These are phyloP conservation scores for Pichia deserticola DNA, from an alignment of 805 yeast genomes.

Conservation along the genomic window DNA sequence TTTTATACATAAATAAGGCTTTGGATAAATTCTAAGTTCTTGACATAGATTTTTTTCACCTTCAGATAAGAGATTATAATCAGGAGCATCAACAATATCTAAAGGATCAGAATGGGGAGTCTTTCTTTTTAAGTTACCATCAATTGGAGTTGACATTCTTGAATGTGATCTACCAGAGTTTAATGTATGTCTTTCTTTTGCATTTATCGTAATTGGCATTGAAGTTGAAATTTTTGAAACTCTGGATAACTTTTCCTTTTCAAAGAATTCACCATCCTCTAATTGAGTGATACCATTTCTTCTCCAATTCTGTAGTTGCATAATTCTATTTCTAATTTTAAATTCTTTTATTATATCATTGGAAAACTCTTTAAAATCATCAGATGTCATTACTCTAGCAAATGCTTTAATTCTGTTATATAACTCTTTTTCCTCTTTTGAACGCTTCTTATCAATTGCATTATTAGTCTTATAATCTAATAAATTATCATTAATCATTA, in stretches of 20 bases:
- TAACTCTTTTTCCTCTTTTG: slow-evolving; percentile 85
- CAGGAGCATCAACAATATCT: slow-evolving; percentile 73
- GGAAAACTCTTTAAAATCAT: slow-evolving; percentile 71
- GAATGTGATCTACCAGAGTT: slow-evolving; percentile 25
- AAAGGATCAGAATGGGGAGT: slow-evolving; percentile 39
- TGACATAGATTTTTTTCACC: slow-evolving; percentile 86
- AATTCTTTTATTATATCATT: slow-evolving; percentile 72
- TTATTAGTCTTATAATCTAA: slow-evolving; percentile 81
- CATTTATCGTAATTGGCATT: slow-evolving; percentile 12
- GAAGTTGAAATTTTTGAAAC: slow-evolving; percentile 27
- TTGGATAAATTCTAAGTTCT: slow-evolving; percentile 77
- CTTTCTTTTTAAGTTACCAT: slow-evolving; percentile 17
- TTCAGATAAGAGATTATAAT: slow-evolving; percentile 72
- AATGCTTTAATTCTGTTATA: slow-evolving; percentile 69
- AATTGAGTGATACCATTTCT: slow-evolving; percentile 77
- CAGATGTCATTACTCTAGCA: slow-evolving; percentile 71
- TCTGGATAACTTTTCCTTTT: slow-evolving; percentile 75
- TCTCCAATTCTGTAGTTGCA: slow-evolving; percentile 91
- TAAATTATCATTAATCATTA: slow-evolving; percentile 65
- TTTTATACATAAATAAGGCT: slow-evolving; percentile 89
- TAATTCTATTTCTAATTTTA: slow-evolving; percentile 70
- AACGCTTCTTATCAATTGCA: slow-evolving; percentile 73
- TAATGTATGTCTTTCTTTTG: slow-evolving; percentile 26
- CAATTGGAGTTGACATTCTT: slow-evolving; percentile 24
- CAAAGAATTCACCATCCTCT: slow-evolving; percentile 79